Conservation (phyloP, 345 rosid genomes). For the Populus davidiana region DNA sequence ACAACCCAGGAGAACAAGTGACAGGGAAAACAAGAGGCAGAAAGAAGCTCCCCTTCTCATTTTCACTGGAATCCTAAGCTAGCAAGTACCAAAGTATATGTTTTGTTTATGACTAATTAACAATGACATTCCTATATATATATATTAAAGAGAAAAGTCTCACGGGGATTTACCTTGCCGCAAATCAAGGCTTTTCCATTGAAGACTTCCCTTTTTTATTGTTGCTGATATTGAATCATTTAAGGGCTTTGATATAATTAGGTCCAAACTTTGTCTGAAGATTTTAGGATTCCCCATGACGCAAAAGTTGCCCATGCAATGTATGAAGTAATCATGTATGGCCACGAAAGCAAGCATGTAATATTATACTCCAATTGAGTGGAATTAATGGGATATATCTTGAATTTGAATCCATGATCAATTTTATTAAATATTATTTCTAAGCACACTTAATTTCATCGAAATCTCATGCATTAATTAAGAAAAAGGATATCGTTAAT, state of each 20-base stretch:
- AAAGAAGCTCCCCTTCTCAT: conserved; percentile 5
- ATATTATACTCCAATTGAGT: neutral
- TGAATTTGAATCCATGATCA: too few species aligned
- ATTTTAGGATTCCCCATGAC: neutral
- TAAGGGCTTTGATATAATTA: neutral
- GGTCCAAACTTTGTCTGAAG: neutral
- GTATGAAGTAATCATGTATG: neutral
- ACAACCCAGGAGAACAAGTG: conserved; percentile 17
- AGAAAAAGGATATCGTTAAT: too few species aligned
- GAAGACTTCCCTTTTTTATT: neutral
- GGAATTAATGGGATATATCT: neutral
- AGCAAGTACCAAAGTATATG: neutral
- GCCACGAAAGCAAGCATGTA: neutral
- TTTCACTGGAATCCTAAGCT: neutral
- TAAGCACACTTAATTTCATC: too few species aligned
- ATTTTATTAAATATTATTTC: too few species aligned
- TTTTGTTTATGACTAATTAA: conserved; percentile 1
- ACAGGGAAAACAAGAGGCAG: conserved; percentile 25
- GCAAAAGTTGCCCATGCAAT: neutral
- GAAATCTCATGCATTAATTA: too few species aligned
- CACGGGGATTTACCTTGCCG: conserved; percentile 11
- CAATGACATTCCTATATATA: conserved; percentile 19
- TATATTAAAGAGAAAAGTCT: neutral
- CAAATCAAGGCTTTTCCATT: conserved; percentile 36
- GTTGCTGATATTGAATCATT: neutral